Base-by-base conservation (phyloP, 2,329 filamentous ascomycete genomes). In the Daldinia eschscholtzii region DNA sequence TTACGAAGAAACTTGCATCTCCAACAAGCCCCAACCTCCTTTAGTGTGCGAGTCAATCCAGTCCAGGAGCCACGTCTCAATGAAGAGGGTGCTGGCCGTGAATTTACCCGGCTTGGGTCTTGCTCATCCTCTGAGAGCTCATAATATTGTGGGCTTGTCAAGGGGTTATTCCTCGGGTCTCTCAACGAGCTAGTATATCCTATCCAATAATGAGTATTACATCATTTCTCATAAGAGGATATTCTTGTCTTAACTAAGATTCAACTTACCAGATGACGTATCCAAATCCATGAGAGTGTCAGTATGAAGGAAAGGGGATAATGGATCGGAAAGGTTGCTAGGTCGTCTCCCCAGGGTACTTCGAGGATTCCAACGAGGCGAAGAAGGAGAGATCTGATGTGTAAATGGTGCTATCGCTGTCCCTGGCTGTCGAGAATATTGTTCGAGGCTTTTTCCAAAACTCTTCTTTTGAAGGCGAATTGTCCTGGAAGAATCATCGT, bases 1-100 rank as follows among this genome's bases (percentile, higher is more conserved):
- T 72, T 72, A 26, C 70, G 68, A 55, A 72, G 70, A 41, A 72
- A 69, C 33, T 65, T 71, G 10, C 70, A 72, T 42, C 70, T 69
- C 70, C 70, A 72, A 52, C 70, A 72, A 30, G 70, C 68, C 1
- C 70, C 70, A 26, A 72, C 61, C n/a, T 69, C 61, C 41, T 72
- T 72, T 28, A 71, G 46, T 3, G 68, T 71, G 3, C 64, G 70
- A 35, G 70, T 67, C 23, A 71, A 61, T 7, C 65, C 59, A 10
- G 39, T 9, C 68, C 57, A 69, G 3, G 70, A 63, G 23, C 33
- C 42, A 39, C 28, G 57, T 10, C 37, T 55, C 44, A 42, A 50
- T 28, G 42, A 23, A 44, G 57, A 53, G 41, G 56, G 15, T 33
- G 53, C 18, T 20, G 28, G 39, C 20, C 18, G 28, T 39, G 52